A percentile compares a stretch with the other conserved stretches of the same genome.
Evolutionary conservation across 306 rosid genomes (phyloP).

Genomic region (Cajanus cajan): DNA sequence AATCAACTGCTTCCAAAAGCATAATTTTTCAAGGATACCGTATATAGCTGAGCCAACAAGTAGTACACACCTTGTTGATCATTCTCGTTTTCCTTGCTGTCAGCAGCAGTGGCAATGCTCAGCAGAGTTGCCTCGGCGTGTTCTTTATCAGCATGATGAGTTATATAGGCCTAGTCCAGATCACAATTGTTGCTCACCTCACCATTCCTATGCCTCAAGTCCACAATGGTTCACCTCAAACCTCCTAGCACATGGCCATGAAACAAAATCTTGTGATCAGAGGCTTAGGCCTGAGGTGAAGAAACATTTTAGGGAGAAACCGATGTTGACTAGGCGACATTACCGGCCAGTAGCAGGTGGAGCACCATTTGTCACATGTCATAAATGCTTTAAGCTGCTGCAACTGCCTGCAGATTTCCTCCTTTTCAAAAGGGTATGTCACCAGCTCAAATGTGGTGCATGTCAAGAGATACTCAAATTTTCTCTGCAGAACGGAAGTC

Average conservation of each 20-base stretch:
- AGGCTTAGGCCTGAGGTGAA: slow-evolving; percentile 45
- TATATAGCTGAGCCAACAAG: slow-evolving; percentile 56
- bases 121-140: slow-evolving; percentile 53
- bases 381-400: slow-evolving; percentile 59
- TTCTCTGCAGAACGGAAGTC: slow-evolving; percentile 57
- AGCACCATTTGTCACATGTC: slow-evolving; percentile 79
- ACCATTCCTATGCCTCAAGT: slow-evolving; percentile 47
- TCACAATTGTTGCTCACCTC: slow-evolving; percentile 45
- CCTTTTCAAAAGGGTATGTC: slow-evolving; percentile 60
- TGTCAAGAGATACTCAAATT: slow-evolving; percentile 82
- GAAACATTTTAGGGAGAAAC: slow-evolving; percentile 51
- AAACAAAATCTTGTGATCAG: slow-evolving; percentile 49
- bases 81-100: slow-evolving; percentile 40
- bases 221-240: slow-evolving; percentile 50
- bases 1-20: slow-evolving; percentile 40
- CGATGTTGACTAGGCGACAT: slow-evolving; percentile 53
- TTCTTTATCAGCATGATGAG: slow-evolving; percentile 39
- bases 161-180: slow-evolving; percentile 39
- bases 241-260: slow-evolving; percentile 38
- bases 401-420: slow-evolving; percentile 89
- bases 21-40: slow-evolving; percentile 34
- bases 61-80: slow-evolving; percentile 49
- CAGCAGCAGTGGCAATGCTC: slow-evolving; percentile 55
- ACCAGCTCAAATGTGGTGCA: slow-evolving; percentile 71
- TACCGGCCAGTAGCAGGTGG: slow-evolving; percentile 87